phyloP scores from a whole-genome alignment of 2,329 filamentous ascomycete genomes.

The Neonectria neomacrospora region DNA sequence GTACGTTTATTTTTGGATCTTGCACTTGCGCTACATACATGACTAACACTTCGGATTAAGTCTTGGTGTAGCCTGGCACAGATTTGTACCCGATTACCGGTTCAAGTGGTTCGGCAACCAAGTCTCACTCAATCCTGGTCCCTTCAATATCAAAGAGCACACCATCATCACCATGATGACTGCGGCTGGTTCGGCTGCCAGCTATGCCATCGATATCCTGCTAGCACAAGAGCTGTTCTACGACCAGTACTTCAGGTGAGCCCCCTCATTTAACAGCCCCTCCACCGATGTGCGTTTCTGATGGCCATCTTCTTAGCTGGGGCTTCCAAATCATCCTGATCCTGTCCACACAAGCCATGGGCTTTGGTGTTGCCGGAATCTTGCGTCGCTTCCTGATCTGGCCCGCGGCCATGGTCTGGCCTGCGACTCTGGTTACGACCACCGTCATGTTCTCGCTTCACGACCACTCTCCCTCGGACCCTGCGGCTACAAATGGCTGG shows the following conservation, averaged over 20 bases:
- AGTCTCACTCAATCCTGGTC: conserved; percentile 66
- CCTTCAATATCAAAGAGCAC: conserved; percentile 72
- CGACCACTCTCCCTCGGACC: conserved; percentile 58
- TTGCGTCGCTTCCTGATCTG: conserved; percentile 63
- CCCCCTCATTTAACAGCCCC: no score
- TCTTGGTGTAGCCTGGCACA: conserved; percentile 64
- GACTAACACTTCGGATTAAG: neutral
- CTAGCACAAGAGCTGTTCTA: conserved; percentile 66
- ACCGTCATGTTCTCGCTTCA: conserved; percentile 61
- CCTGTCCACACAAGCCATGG: conserved; percentile 66
- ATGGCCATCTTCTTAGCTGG: conserved; percentile 47
- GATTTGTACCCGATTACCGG: conserved; percentile 63
- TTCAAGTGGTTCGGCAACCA: conserved; percentile 63
- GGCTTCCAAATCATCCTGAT: conserved; percentile 65
- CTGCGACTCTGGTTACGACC: conserved; percentile 63
- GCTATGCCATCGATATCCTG: conserved; percentile 64
- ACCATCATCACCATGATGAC: conserved; percentile 71
- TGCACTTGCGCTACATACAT: neutral
- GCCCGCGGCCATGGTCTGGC: conserved; percentile 69
- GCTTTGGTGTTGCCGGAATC: conserved; percentile 67
- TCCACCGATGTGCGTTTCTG: neutral
- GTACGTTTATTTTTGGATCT: neutral
- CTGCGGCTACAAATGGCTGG: conserved; percentile 67
- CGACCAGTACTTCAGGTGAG: conserved; percentile 58
- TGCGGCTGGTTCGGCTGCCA: conserved; percentile 65